Base-by-base conservation (phyloP, 371 early-diverging fungal genomes). In the Syncephalastrum racemosum region DNA sequence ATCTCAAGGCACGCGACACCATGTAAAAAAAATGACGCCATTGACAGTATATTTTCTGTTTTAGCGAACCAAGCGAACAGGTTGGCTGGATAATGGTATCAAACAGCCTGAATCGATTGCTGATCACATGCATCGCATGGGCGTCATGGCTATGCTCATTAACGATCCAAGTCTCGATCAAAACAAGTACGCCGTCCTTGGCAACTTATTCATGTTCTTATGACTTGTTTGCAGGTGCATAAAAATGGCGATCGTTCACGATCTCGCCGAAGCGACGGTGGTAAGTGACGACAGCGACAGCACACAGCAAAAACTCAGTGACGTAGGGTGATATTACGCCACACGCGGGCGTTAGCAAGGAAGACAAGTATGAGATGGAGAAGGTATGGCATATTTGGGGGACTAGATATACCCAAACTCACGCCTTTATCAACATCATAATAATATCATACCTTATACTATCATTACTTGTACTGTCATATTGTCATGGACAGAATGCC, bases 61-160 rank as follows among this genome's bases (percentile, higher is more conserved):
- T 44, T 60, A 93, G 90, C 80, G 80, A 62, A 95, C 96, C 10
- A 94, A 94, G 64, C 81, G 96, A 53, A 95, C 95, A 8, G 96
- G 96, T 15, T 96, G 96, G 95, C 45, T 94, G 39, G 83, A 92
- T 59, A 67, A 79, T 62, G 80, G 79, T 0, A 73, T 95, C 45
- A 63, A 76, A 23, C 68, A 74, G 14, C 82, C 90, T 41, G 97
- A 96, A 68, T 92, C 93, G 4, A 93, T 96, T 49, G 79, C 88
- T 4, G 97, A 96, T 69, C 97, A 96, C 62, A 96, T 96, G 96
- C 87, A 95, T 81, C 83, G 95, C 7, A 93, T 96, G 94, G 81
- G 87, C 14, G 70, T 94, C 16, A 88, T 90, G 88, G 84, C 93
- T 1, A 81, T 94, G 81, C 71, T 92, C 13, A 70, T 93, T 49